phyloP scores from a whole-genome alignment of 2,329 filamentous ascomycete genomes.

The Colletotrichum neosansevieriae region DNA sequence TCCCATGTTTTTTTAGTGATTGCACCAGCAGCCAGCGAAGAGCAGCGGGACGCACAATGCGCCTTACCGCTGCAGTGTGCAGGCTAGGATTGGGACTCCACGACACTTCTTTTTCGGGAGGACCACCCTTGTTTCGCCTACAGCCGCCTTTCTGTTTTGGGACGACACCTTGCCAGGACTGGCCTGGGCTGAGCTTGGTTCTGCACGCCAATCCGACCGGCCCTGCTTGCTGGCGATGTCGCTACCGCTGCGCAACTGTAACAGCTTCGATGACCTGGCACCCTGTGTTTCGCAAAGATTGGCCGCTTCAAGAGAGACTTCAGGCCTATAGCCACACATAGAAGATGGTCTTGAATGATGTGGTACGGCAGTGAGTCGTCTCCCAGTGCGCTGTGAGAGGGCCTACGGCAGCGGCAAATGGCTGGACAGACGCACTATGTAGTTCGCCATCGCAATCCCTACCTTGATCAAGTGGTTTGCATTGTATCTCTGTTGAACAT shows the following conservation, averaged over 20 bases:
- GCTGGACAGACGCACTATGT: not conserved
- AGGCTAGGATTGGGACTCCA: not conserved
- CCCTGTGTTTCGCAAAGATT: slow-evolving; percentile 33
- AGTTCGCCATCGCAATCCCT: not conserved
- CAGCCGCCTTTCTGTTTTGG: slow-evolving; percentile 32
- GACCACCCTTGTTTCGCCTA: slow-evolving; percentile 31
- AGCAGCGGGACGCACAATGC: slow-evolving; percentile 14
- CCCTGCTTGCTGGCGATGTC: slow-evolving; percentile 25
- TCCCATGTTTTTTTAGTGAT: slow-evolving; percentile 15
- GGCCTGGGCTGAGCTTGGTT: slow-evolving; percentile 5
- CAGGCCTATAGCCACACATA: slow-evolving; percentile 1
- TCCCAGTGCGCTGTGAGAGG: not conserved
- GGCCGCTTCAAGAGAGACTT: slow-evolving; percentile 18
- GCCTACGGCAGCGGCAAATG: not conserved
- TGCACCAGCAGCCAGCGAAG: not conserved
- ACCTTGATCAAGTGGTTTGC: not conserved
- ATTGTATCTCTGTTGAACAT: not conserved
- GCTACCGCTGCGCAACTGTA: slow-evolving; percentile 16
- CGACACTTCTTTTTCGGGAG: slow-evolving; percentile 13
- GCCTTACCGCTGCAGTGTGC: slow-evolving; percentile 14
- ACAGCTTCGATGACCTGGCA: slow-evolving; percentile 33
- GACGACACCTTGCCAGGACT: slow-evolving; percentile 17
- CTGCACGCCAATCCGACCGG: slow-evolving; percentile 31
- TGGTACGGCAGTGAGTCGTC: slow-evolving; percentile 8
- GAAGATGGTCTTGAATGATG: not conserved